phyloP scores from a whole-genome alignment of 164 flowering plant species.

The Liriodendron chinense region DNA sequence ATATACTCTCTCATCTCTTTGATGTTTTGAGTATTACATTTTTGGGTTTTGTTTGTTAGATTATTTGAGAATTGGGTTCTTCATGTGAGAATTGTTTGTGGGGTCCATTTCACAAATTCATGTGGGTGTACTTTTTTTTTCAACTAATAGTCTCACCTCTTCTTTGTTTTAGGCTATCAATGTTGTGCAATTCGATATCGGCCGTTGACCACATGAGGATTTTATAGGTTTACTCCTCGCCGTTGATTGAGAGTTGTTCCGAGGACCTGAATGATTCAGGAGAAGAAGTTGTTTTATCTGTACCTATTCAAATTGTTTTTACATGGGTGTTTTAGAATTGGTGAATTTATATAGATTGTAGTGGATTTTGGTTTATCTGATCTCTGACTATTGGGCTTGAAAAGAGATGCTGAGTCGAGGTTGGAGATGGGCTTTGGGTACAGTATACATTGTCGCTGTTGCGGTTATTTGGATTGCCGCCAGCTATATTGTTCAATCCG shows the following conservation, averaged over 20 bases:
- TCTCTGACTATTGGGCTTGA: background rate
- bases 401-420: conserved; percentile 37
- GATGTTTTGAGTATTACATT: background rate
- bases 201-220: background rate
- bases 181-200: background rate
- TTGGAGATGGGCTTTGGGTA: conserved; percentile 81
- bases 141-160: background rate
- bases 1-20: too few species aligned
- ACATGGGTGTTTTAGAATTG: background rate
- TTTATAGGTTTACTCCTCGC: background rate
- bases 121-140: background rate
- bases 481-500: conserved; percentile 87
- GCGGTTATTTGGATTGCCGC: conserved; percentile 92
- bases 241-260: background rate
- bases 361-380: background rate
- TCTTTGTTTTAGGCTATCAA: background rate
- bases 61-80: background rate
- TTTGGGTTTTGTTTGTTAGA: background rate
- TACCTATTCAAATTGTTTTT: background rate
- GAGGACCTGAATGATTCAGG: background rate
- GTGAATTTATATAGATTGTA: background rate
- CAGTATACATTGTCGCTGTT: conserved; percentile 64
- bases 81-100: background rate
- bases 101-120: background rate
- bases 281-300: background rate